Evolutionary conservation across 2,329 filamentous ascomycete genomes (phyloP), one percentile per base, ranked within the genome.

Genomic region (Penicillium concentricum): DNA sequence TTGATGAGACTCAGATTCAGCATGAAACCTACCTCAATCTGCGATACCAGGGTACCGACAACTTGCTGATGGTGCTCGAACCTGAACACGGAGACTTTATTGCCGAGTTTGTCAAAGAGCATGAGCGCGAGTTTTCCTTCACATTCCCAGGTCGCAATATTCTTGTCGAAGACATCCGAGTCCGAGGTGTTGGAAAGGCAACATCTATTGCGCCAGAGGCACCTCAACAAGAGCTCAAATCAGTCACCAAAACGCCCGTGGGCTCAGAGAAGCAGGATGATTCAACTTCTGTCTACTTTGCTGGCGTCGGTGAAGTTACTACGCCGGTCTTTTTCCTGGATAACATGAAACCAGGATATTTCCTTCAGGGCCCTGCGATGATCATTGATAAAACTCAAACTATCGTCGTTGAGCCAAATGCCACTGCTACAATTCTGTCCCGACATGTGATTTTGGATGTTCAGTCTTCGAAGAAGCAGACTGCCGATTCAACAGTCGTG

Each of bases 161-260:
- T 47, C 89, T 96, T 32, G 84, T 97, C 2, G 92, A 96, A 59
- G 92, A 96, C 69, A 89, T 97, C 4, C 86, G 92, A 48, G 90
- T 93, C 4, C 84, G 93, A 47, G 76, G 60, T 57, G 72, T 69
- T 45, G 67, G 66, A n/a, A 63, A 57, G 10, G 51, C 53, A 30
- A 59, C 53, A 5, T 56, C 57, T 13, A 41, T 52, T 28, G 42
- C 53, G 1, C 57, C 57, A 12, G 57, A 59, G 30, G 24, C 57
- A 12, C 57, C 57, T 24, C 57, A 56, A 13, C 42, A 57, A 28
- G 54, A 59, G 8, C 47, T 61, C 16, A 59, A 54, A 30, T 56
- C 53, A 26, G 43, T 50, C 18, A 26, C 2, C 1, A 56, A 20
- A 22, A 38, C 20, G n/a, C 16, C 46, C 3, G 30, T 58, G 7